phyloP scores from a whole-genome alignment of 768 basidiomycete species.

The Termitomyces sp. region DNA sequence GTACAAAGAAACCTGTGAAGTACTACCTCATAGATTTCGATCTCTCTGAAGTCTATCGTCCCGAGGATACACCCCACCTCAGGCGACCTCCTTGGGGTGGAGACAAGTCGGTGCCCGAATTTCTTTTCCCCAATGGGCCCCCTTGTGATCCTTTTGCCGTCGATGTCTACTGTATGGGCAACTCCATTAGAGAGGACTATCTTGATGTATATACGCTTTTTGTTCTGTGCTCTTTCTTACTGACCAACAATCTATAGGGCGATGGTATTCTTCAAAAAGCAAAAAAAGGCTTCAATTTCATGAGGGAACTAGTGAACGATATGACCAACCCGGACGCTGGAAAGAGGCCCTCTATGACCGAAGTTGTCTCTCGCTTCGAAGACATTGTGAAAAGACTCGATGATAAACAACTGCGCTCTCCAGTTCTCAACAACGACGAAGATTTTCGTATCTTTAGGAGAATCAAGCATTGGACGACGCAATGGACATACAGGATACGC shows the following conservation, averaged over 20 bases:
- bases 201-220: constrained; percentile 5
- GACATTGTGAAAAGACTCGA: constrained; percentile 20
- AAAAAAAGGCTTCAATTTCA: constrained; percentile 24
- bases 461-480: constrained; percentile 6
- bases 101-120: constrained; percentile 34
- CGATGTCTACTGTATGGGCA: constrained; percentile 33
- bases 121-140: constrained; percentile 14
- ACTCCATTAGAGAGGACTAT: constrained; percentile 19
- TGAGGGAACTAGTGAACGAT: constrained; percentile 23
- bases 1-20: constrained; percentile 18
- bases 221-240: background rate
- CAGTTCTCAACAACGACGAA: constrained; percentile 8
- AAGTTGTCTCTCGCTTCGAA: constrained; percentile 28
- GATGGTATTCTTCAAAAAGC: background rate
- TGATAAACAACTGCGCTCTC: constrained; percentile 25
- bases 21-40: constrained; percentile 29
- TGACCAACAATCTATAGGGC: background rate
- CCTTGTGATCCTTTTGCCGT: constrained; percentile 28
- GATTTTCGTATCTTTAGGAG: background rate
- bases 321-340: constrained; percentile 30
- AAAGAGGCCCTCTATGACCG: constrained; percentile 30
- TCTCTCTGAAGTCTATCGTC: constrained; percentile 20
- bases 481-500: background rate
- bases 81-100: constrained; percentile 29
- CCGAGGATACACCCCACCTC: constrained; percentile 11